Base-by-base conservation (phyloP, 2,329 filamentous ascomycete species). In the Colletotrichum lini region DNA sequence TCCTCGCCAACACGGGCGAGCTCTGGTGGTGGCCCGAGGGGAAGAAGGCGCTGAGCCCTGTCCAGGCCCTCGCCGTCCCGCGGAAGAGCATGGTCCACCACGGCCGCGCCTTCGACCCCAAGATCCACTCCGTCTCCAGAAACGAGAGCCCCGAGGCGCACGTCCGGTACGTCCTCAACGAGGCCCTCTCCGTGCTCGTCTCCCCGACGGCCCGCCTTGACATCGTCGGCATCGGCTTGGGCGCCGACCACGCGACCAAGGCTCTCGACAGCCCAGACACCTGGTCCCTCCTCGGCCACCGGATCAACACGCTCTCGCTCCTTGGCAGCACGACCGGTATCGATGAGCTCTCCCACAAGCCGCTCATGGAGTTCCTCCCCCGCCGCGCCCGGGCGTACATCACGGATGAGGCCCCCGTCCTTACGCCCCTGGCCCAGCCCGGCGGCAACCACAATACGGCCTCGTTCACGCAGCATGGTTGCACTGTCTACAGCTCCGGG, bases 1-100 rank as follows among this genome's bases (percentile, higher is more conserved):
- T 98, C 38, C 83, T 98, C 35, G 89, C 94, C 56, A 98, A 98
- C 78, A 85, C 90, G 4, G 94, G 94, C 5, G 91, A 97, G 81
- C 83, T 93, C 21, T 84, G 91, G 76, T 98, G 94, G 91, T 94
- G 93, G 79, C 89, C 93, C 50, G 86, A 88, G 62, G 86, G 86
- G 1, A 82, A 86, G 62, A 86, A 88, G 59, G 85, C 90, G 0
- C 84, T 97, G 72, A 93, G 89, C 1, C 79, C 86, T 1, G 77
- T 78, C 0, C 87, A 86, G 3, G 93, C 92, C 85, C 78, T 84
- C 9, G 85, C 84, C 2, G 81, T 92, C 54, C 91, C 91, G 1
- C 87, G 91, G 75, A 84, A 86, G 67, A 93, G 89, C 58, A 86
- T 90, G 2, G 90, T 91, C 13, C 89, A 93, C 72, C 78, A 82